Conservation (phyloP, 208 protist genomes). For the Leishmania tarentolae region DNA sequence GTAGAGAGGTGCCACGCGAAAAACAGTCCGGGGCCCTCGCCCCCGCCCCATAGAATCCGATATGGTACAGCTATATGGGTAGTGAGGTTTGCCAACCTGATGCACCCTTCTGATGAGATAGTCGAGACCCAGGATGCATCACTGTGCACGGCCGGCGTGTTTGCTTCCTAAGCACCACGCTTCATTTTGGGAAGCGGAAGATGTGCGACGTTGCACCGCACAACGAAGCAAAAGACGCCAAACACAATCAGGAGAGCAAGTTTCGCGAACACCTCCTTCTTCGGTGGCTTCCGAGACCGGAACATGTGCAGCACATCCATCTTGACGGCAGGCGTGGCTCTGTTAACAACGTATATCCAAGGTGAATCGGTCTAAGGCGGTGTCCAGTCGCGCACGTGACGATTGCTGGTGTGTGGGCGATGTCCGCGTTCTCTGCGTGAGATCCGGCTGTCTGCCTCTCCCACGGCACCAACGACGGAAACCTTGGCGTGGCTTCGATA, state of each 20-base stretch:
- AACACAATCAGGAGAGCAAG: constrained; percentile 12
- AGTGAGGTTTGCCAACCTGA: constrained; percentile 9
- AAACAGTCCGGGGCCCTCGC: constrained; percentile 25
- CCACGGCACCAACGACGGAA: background rate
- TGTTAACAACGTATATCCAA: background rate
- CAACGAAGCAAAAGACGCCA: constrained; percentile 14
- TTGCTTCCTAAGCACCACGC: constrained; percentile 28
- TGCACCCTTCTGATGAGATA: constrained; percentile 17
- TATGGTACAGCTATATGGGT: constrained; percentile 31
- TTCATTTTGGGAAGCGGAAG: constrained; percentile 39
- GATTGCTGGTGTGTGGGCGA: background rate
- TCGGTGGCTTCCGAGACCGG: constrained; percentile 15
- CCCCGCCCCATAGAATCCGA: constrained; percentile 30
- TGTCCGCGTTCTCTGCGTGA: background rate
- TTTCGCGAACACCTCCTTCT: constrained; percentile 15
- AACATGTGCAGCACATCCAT: constrained; percentile 17
- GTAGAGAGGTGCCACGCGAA: constrained; percentile 43
- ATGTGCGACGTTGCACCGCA: constrained; percentile 8
- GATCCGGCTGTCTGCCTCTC: background rate
- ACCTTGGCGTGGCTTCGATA: background rate
- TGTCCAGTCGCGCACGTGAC: background rate
- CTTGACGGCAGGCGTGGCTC: background rate
- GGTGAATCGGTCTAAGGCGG: background rate
- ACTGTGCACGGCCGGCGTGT: constrained; percentile 23
- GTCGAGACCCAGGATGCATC: constrained; percentile 16